Evolutionary conservation across 805 yeast species (phyloP).

Genomic region (Suhomyces kilbournensis): DNA sequence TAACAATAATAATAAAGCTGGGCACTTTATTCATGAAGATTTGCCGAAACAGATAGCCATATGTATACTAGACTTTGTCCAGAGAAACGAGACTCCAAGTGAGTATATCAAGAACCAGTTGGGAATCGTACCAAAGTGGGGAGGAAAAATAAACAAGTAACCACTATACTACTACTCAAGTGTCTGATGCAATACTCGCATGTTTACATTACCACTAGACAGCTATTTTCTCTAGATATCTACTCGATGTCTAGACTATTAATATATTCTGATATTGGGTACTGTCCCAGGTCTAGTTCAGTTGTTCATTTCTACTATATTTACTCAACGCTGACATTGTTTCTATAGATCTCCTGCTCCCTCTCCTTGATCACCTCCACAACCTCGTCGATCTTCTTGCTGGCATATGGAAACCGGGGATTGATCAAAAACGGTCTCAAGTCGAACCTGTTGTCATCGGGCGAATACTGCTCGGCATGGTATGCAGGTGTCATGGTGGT

Average conservation of each 20-base stretch:
- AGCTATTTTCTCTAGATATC: no score
- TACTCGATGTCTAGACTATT: no score
- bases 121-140: conserved; percentile 39
- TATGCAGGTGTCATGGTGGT: conserved; percentile 96
- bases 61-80: conserved; percentile 48
- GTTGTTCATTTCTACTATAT: neutral
- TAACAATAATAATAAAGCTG: conserved; percentile 50
- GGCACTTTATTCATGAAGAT: conserved; percentile 97
- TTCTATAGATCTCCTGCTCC: conserved; percentile 22
- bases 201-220: no score
- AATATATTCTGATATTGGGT: no score
- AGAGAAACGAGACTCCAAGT: conserved; percentile 40
- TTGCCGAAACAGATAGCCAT: conserved; percentile 65
- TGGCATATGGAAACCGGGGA: conserved; percentile 87
- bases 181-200: no score
- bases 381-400: conserved; percentile 79
- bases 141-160: conserved; percentile 9
- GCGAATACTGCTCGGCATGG: conserved; percentile 97
- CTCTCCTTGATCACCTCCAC: conserved; percentile 56
- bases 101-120: conserved; percentile 29
- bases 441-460: conserved; percentile 96
- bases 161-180: neutral
- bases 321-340: conserved; percentile 47
- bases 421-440: conserved; percentile 92
- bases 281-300: no score